These are phyloP conservation scores for Cladophialophora immunda DNA, from an alignment of 2,329 filamentous ascomycete species.

Conservation along the genomic window DNA sequence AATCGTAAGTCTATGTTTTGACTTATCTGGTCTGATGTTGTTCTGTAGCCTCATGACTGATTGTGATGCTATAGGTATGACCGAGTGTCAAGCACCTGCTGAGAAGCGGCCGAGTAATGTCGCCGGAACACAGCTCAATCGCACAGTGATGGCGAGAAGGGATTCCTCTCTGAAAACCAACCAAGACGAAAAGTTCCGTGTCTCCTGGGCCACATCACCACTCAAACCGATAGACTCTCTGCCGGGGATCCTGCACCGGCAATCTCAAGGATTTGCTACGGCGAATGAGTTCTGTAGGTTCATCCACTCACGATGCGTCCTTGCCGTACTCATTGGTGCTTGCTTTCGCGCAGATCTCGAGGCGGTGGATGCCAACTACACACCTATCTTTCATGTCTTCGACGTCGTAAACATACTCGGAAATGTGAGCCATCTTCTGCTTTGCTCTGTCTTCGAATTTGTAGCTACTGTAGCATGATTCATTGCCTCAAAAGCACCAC, in stretches of 20 bases:
- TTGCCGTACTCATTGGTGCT: neutral
- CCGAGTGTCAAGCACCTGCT: neutral
- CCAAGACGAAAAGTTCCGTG: neutral
- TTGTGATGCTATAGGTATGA: neutral
- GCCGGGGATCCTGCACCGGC: slow-evolving; percentile 2
- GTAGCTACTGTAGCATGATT: too few relatives aligned
- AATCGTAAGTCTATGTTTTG: neutral
- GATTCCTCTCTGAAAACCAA: neutral
- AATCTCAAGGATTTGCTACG: slow-evolving; percentile 7
- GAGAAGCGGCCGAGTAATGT: neutral
- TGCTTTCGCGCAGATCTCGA: neutral
- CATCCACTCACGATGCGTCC: neutral
- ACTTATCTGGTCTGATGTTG: neutral
- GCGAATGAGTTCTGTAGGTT: slow-evolving; percentile 13
- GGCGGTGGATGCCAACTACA: slow-evolving; percentile 14
- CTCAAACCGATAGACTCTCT: neutral
- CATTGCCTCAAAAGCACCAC: too few relatives aligned
- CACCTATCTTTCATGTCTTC: slow-evolving; percentile 2
- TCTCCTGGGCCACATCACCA: neutral
- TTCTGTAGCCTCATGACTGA: neutral
- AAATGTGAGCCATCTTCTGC: neutral
- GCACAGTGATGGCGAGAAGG: neutral
- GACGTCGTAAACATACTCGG: slow-evolving; percentile 13
- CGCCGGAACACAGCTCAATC: neutral
- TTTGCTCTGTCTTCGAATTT: too few relatives aligned